Percentiles rank a stretch among this genome's conserved stretches.
phyloP scores from a whole-genome alignment of 768 basidiomycete genomes.

The Kwoniella sp. region DNA sequence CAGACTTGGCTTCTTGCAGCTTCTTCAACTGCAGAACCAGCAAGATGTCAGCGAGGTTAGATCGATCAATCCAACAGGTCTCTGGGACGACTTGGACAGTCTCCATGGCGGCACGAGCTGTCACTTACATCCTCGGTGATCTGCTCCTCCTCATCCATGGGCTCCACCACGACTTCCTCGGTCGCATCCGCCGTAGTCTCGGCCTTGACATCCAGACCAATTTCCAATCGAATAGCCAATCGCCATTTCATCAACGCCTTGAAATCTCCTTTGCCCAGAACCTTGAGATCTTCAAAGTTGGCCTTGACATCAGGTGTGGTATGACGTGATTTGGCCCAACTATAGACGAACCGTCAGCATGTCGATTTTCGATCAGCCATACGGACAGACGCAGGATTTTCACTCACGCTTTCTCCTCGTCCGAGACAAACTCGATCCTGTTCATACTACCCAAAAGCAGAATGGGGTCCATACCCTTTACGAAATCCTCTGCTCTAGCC shows the following conservation, averaged over 20 bases:
- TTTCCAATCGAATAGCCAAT: slow-evolving; percentile 78
- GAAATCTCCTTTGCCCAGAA: slow-evolving; percentile 96
- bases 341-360: slow-evolving; percentile 42
- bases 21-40: slow-evolving; percentile 68
- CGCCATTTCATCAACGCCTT: slow-evolving; percentile 92
- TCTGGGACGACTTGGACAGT: too few species aligned
- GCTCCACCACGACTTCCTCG: slow-evolving; percentile 62
- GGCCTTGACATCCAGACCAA: slow-evolving; percentile 80
- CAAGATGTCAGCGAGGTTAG: neutral
- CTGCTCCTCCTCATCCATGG: slow-evolving; percentile 80
- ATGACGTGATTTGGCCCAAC: slow-evolving; percentile 71
- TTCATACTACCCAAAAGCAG: slow-evolving; percentile 70
- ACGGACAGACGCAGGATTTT: too few species aligned
- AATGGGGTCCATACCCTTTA: slow-evolving; percentile 72
- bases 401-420: slow-evolving; percentile 81
- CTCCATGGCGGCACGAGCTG: neutral
- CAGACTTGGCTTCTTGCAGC: slow-evolving; percentile 71
- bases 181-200: slow-evolving; percentile 73
- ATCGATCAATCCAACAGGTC: too few species aligned
- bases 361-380: too few species aligned
- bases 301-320: slow-evolving; percentile 77
- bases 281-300: slow-evolving; percentile 91
- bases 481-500: slow-evolving; percentile 69
- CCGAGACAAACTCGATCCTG: slow-evolving; percentile 72
- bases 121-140: slow-evolving; percentile 79